These are phyloP conservation scores for Acacia acuminata DNA, from an alignment of 306 rosid genomes.

Conservation along the genomic window DNA sequence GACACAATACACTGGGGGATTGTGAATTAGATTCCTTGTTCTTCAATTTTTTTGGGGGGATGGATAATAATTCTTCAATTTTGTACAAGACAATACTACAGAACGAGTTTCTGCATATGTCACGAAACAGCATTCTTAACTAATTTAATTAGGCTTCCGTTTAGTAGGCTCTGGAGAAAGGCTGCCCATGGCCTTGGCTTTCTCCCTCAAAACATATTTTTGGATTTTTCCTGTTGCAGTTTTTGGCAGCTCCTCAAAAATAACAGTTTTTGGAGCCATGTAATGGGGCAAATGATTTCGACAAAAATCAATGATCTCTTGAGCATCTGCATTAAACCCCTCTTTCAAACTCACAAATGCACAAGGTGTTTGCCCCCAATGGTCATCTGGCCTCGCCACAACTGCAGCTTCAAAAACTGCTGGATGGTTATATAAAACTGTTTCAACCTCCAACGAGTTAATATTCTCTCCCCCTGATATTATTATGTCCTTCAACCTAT, in stretches of 20 bases:
- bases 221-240: slow-evolving; percentile 83
- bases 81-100: neutral
- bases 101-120: neutral
- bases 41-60: neutral
- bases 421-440: slow-evolving; percentile 65
- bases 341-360: slow-evolving; percentile 75
- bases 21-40: neutral
- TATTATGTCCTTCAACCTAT: slow-evolving; percentile 72
- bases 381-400: slow-evolving; percentile 73
- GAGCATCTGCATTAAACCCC: slow-evolving; percentile 42
- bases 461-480: slow-evolving; percentile 89
- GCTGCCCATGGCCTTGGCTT: slow-evolving; percentile 65
- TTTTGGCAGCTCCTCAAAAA: slow-evolving; percentile 67
- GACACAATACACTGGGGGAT: neutral
- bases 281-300: slow-evolving; percentile 63
- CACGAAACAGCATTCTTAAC: neutral
- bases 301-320: slow-evolving; percentile 60
- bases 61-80: neutral
- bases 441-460: slow-evolving; percentile 81
- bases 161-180: neutral
- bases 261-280: slow-evolving; percentile 72
- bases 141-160: neutral
- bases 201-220: slow-evolving; percentile 67
- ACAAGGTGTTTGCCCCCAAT: slow-evolving; percentile 90
- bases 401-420: slow-evolving; percentile 84